A percentile compares a stretch with the other conserved stretches of the same genome.
Evolutionary conservation across 176 grass and related monocot genomes (phyloP).

Genomic region (Ampelocalamus luodianensis): DNA sequence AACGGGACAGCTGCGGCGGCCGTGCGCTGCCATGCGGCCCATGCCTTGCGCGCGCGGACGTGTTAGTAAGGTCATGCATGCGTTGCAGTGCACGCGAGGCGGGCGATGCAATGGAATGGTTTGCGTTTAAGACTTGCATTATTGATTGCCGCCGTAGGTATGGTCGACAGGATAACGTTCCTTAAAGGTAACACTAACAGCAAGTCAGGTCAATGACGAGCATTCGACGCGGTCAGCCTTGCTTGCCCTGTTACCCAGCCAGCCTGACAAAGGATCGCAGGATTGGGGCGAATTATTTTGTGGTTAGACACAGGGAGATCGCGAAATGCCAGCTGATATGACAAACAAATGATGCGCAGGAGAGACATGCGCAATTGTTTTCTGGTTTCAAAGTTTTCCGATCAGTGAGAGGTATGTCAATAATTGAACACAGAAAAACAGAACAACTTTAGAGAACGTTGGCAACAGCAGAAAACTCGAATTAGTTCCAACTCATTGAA

Average conservation of each 20-base stretch:
- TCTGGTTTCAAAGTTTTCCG: not conserved
- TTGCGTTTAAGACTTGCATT: not conserved
- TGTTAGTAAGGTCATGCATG: not conserved
- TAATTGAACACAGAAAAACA: not conserved
- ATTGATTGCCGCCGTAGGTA: constrained; percentile 6
- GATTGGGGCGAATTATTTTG: not conserved
- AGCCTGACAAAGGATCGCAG: not conserved
- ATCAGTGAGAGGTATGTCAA: not conserved
- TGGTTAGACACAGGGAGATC: not conserved
- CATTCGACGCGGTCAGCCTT: not conserved
- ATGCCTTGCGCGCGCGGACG: no score
- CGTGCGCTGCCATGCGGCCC: no score
- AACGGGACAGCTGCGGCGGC: no score
- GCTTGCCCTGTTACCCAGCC: not conserved
- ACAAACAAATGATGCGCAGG: constrained; percentile 15
- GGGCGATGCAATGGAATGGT: not conserved
- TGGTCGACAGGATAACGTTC: not conserved
- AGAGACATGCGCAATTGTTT: constrained; percentile 15
- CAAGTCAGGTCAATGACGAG: not conserved
- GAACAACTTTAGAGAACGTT: not conserved
- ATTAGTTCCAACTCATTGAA: not conserved
- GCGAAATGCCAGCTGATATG: not conserved
- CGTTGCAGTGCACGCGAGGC: not conserved
- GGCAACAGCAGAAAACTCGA: not conserved
- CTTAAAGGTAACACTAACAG: not conserved